These are phyloP conservation scores for Corymbia citriodora DNA, from an alignment of 441 rosid species.

Conservation along the genomic window DNA sequence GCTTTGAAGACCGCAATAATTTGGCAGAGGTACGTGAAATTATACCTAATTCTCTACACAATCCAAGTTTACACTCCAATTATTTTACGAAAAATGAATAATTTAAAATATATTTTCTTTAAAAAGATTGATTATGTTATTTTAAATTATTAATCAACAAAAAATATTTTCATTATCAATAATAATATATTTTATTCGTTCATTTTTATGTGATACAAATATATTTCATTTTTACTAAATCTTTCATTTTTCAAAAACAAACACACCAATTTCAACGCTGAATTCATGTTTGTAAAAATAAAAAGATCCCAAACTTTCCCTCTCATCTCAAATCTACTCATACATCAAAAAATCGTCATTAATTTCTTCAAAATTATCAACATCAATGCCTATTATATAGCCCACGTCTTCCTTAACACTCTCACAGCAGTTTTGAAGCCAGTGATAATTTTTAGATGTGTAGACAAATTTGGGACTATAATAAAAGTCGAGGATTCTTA, in stretches of 20 bases:
- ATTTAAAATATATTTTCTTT: not conserved
- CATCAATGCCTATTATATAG: not conserved
- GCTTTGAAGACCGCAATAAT: not conserved
- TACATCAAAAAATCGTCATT: not conserved
- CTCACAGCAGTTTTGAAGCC: not conserved
- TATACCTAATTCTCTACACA: not conserved
- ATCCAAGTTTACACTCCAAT: not conserved
- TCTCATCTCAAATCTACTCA: accelerated
- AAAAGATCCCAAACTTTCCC: not conserved
- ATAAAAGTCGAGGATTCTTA: accelerated
- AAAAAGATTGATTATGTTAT: no score
- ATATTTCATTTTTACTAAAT: not conserved
- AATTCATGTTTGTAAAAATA: not conserved
- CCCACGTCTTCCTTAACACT: not conserved
- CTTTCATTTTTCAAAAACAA: not conserved
- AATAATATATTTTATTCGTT: not conserved
- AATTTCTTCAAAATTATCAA: not conserved
- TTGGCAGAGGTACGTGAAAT: not conserved
- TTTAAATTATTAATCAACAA: not conserved
- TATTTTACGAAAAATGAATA: not conserved
- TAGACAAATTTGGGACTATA: accelerated
- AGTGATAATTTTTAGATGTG: accelerated
- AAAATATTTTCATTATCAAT: not conserved
- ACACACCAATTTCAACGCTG: not conserved
- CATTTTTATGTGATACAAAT: not conserved